These are phyloP conservation scores for Tetrapisispora taiwanensis DNA, from an alignment of 805 yeast genomes.

Conservation along the genomic window DNA sequence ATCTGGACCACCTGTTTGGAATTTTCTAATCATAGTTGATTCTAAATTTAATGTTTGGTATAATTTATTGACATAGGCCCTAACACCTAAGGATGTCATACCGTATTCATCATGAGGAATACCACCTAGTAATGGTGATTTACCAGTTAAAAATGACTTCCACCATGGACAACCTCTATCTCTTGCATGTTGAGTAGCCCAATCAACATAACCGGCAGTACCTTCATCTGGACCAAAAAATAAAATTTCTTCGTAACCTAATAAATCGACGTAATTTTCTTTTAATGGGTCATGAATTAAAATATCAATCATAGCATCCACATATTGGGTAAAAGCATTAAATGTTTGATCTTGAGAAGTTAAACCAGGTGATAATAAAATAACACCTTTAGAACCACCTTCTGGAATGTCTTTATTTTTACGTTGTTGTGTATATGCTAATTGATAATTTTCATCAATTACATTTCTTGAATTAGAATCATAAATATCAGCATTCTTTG, in stretches of 20 bases:
- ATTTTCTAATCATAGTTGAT: conserved; percentile 53
- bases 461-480: conserved; percentile 74
- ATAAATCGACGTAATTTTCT: conserved; percentile 76
- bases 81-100: conserved; percentile 91
- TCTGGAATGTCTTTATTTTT: conserved; percentile 98
- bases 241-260: conserved; percentile 76
- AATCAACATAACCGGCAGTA: conserved; percentile 88
- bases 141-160: conserved; percentile 97
- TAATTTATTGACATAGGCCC: conserved; percentile 81
- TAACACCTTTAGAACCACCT: conserved; percentile 98
- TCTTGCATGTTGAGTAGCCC: conserved; percentile 95
- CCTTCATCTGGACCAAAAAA: conserved; percentile 99
- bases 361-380: conserved; percentile 63
- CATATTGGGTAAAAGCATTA: conserved; percentile 83
- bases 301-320: conserved; percentile 82
- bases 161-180: conserved; percentile 93
- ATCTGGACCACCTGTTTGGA: conserved; percentile 98
- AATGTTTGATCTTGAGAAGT: conserved; percentile 68
- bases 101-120: conserved; percentile 98
- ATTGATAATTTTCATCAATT: conserved; percentile 92
- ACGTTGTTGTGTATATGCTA: conserved; percentile 92
- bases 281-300: conserved; percentile 71
- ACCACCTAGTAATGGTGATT: conserved; percentile 85
- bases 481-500: conserved; percentile 78
- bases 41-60: conserved; percentile 64